These are phyloP conservation scores for Cocos nucifera DNA, from an alignment of 176 grass and related monocot species.

Conservation along the genomic window DNA sequence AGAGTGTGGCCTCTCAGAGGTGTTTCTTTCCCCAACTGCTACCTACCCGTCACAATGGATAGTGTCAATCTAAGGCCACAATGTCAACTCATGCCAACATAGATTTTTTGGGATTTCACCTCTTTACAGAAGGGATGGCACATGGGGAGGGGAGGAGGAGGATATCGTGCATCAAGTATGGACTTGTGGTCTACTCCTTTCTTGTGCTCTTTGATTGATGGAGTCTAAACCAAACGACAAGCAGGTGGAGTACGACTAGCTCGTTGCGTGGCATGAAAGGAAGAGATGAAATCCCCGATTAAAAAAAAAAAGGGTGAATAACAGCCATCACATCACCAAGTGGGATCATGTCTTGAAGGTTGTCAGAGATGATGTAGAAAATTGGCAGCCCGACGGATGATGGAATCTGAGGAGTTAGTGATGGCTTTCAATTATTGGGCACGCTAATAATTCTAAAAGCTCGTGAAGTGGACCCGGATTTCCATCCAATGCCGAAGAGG, in stretches of 20 bases:
- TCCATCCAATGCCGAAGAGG: background rate
- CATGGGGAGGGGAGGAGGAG: slow-evolving; percentile 45
- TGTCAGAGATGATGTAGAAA: slow-evolving; percentile 1
- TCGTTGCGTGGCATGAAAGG: background rate
- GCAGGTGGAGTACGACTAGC: background rate
- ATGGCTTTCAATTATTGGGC: slow-evolving; percentile 27
- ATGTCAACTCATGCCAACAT: slow-evolving; percentile 57
- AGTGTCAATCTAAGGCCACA: slow-evolving; percentile 20
- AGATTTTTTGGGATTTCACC: slow-evolving; percentile 22
- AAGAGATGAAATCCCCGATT: background rate
- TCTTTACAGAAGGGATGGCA: slow-evolving; percentile 89
- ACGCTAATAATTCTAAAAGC: slow-evolving; percentile 13
- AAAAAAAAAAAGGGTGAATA: background rate
- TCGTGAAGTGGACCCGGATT: slow-evolving; percentile 13
- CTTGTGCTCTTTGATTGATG: slow-evolving; percentile 38
- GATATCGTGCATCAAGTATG: slow-evolving; percentile 38
- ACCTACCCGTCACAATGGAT: too few species aligned
- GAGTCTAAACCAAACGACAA: slow-evolving; percentile 66
- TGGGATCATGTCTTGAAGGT: background rate
- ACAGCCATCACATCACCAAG: background rate
- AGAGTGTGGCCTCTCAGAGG: too few species aligned
- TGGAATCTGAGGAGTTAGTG: slow-evolving; percentile 17
- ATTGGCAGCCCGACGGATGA: background rate
- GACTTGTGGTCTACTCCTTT: slow-evolving; percentile 20
- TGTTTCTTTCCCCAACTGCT: too few species aligned